phyloP scores from a whole-genome alignment of 1,139 yeast species.

The Nakaseomyces nivariensis region DNA sequence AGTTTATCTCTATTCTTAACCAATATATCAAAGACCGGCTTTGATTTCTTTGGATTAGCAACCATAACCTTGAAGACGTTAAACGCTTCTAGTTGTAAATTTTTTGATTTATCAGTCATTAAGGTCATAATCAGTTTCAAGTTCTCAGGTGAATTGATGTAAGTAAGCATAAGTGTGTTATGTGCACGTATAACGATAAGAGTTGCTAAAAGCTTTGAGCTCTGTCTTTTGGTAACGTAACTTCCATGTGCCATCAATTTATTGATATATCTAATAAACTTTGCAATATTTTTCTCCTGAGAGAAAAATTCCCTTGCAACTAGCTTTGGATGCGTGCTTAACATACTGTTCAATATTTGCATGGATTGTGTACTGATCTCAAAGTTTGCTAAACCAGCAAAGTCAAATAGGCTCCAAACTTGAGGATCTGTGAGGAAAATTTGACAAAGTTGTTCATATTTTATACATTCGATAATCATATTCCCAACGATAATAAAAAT shows the following conservation, averaged over 20 bases:
- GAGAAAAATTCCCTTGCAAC: constrained; percentile 57
- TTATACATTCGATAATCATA: constrained; percentile 77
- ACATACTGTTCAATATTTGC: constrained; percentile 59
- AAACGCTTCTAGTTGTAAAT: constrained; percentile 82
- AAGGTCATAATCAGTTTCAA: constrained; percentile 78
- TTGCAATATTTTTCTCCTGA: constrained; percentile 38
- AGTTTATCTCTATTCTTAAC: constrained; percentile 74
- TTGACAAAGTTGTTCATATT: constrained; percentile 61
- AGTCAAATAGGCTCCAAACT: constrained; percentile 77
- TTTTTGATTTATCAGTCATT: constrained; percentile 79
- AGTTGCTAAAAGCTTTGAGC: constrained; percentile 66
- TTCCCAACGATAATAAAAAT: constrained; percentile 67
- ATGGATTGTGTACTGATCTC: constrained; percentile 89
- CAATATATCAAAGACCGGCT: constrained; percentile 68
- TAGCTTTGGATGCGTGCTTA: constrained; percentile 58
- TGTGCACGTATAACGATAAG: constrained; percentile 68
- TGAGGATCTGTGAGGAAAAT: constrained; percentile 46
- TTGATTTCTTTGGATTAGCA: constrained; percentile 87
- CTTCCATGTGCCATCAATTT: constrained; percentile 62
- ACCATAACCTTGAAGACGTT: constrained; percentile 88
- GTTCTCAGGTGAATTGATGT: constrained; percentile 73
- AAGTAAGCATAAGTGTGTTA: constrained; percentile 60
- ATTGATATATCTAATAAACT: constrained; percentile 55
- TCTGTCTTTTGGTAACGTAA: constrained; percentile 88
- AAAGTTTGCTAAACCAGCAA: constrained; percentile 66